Conservation (phyloP, 805 yeast genomes). For the Saturnispora quitensis region DNA sequence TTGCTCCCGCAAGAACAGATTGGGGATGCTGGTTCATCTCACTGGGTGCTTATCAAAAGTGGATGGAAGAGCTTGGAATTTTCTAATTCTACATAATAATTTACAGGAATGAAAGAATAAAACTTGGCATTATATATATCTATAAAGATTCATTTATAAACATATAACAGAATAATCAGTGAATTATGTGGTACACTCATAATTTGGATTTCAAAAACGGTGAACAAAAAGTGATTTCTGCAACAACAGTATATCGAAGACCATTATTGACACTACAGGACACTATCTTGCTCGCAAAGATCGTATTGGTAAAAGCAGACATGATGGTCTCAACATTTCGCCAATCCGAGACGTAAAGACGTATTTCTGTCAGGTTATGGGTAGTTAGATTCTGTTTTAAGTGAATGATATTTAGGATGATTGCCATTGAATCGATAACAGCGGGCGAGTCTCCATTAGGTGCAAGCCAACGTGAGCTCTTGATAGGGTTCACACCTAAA, state of each 20-base stretch:
- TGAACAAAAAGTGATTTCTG: slow-evolving; percentile 1
- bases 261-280: slow-evolving; percentile 4
- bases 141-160: background rate
- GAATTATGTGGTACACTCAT: slow-evolving; percentile 6
- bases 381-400: background rate
- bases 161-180: background rate
- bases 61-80: slow-evolving; percentile 54
- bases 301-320: background rate
- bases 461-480: background rate
- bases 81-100: background rate
- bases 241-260: slow-evolving; percentile 3
- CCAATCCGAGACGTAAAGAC: slow-evolving; percentile 1
- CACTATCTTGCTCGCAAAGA: background rate
- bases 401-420: background rate
- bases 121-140: background rate
- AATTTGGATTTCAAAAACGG: slow-evolving; percentile 10
- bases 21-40: slow-evolving; percentile 30
- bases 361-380: background rate
- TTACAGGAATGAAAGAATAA: background rate
- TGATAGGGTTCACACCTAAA: background rate
- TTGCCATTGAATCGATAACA: background rate
- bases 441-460: slow-evolving; percentile 1
- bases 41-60: slow-evolving; percentile 54
- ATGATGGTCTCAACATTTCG: background rate
- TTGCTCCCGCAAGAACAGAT: slow-evolving; percentile 83